These are phyloP conservation scores for Pythium apleroticum DNA, from an alignment of 352 stramenopile genomes.

Conservation along the genomic window DNA sequence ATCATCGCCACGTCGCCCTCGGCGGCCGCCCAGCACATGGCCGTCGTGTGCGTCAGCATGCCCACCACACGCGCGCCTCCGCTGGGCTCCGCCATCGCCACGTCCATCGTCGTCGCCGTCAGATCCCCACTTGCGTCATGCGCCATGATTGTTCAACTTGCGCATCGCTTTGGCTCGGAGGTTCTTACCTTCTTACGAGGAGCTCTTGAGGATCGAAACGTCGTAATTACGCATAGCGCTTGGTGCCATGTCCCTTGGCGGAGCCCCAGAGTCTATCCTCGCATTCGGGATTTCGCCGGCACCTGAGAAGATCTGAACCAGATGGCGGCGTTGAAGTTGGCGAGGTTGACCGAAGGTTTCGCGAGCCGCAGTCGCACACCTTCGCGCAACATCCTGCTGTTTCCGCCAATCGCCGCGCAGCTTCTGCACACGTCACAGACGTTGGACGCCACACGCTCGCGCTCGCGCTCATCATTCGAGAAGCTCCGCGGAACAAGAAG, in stretches of 20 bases:
- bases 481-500: constrained; percentile 12
- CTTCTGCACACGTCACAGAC: constrained; percentile 16
- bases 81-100: background rate
- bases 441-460: background rate
- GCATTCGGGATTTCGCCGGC: background rate
- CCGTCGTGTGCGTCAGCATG: constrained; percentile 51
- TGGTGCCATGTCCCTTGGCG: background rate
- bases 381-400: constrained; percentile 12
- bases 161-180: background rate
- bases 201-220: background rate
- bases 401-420: constrained; percentile 16
- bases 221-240: background rate
- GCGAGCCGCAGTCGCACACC: background rate
- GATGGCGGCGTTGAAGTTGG: constrained; percentile 20
- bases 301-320: background rate
- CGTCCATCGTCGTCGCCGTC: background rate
- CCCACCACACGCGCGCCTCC: constrained; percentile 16
- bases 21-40: constrained; percentile 76
- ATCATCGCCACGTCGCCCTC: constrained; percentile 65
- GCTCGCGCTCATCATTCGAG: no score
- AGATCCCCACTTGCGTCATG: background rate
- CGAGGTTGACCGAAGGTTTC: constrained; percentile 18
- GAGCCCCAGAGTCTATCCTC: background rate
- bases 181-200: background rate
- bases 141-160: background rate